phyloP scores from a whole-genome alignment of 2,329 filamentous ascomycete species.

The Colletotrichum acutatum region DNA sequence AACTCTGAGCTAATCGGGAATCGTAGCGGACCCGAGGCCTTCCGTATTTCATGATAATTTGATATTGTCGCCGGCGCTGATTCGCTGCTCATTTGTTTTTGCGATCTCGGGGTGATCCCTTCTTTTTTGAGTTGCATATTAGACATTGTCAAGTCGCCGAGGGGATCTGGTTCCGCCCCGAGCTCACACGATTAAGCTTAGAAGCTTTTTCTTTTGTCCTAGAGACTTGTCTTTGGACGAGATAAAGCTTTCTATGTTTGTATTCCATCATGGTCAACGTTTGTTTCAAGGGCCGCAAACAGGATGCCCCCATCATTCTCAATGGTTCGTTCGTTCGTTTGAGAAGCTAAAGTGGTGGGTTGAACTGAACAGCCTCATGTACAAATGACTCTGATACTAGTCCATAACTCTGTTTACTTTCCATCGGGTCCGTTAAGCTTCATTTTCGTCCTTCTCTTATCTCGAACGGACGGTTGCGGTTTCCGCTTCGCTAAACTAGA shows the following conservation, averaged over 20 bases:
- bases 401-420: background rate
- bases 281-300: background rate
- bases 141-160: background rate
- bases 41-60: background rate
- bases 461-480: too few species aligned
- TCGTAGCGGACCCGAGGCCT: background rate
- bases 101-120: background rate
- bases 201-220: background rate
- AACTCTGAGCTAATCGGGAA: background rate
- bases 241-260: background rate
- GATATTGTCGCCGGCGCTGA: background rate
- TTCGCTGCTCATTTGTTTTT: background rate
- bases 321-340: background rate
- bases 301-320: background rate
- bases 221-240: background rate
- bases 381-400: background rate
- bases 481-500: too few species aligned
- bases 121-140: background rate
- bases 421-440: background rate
- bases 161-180: constrained; percentile 23
- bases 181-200: background rate
- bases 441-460: background rate
- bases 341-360: background rate
- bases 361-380: background rate
- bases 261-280: background rate